Conservation (phyloP, 345 rosid species). For the rapeseed (Brassica napus) region DNA sequence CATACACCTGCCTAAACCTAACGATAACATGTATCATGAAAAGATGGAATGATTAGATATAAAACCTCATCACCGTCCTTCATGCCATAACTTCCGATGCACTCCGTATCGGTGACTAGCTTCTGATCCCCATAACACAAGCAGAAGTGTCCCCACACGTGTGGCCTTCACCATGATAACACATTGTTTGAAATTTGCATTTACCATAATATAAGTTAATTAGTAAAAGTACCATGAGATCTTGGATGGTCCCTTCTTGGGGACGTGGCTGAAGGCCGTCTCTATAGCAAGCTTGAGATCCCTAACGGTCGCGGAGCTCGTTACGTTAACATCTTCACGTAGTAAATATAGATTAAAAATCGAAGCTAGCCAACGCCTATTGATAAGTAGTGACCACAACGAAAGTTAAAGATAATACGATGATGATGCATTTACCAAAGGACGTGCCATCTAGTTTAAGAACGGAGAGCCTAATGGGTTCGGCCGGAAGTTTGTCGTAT, state of each 20-base stretch:
- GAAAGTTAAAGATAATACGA: neutral
- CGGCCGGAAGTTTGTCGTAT: conserved; percentile 61
- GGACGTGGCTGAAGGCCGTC: conserved; percentile 61
- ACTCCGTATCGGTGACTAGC: conserved; percentile 57
- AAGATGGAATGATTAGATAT: neutral
- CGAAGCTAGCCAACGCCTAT: neutral
- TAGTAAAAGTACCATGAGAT: conserved; percentile 68
- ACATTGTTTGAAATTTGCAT: neutral
- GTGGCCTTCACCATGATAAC: conserved; percentile 55
- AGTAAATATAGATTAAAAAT: neutral
- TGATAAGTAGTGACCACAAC: neutral
- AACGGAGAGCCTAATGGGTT: conserved; percentile 76
- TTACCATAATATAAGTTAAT: too few relatives aligned
- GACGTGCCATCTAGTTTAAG: conserved; percentile 79
- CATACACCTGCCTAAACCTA: neutral
- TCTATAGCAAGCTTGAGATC: conserved; percentile 81
- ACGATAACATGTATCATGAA: neutral
- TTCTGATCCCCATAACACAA: conserved; percentile 62
- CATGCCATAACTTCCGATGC: conserved; percentile 58
- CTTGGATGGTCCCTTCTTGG: conserved; percentile 62
- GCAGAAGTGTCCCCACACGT: conserved; percentile 90
- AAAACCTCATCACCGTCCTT: conserved; percentile 82
- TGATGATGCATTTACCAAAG: conserved; percentile 51
- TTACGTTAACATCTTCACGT: conserved; percentile 57
- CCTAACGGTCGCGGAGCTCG: conserved; percentile 56